Evolutionary conservation across 2,329 filamentous ascomycete species (phyloP), one percentile per base, ranked within the genome.

Genomic region (Microdochium bolleyi): DNA sequence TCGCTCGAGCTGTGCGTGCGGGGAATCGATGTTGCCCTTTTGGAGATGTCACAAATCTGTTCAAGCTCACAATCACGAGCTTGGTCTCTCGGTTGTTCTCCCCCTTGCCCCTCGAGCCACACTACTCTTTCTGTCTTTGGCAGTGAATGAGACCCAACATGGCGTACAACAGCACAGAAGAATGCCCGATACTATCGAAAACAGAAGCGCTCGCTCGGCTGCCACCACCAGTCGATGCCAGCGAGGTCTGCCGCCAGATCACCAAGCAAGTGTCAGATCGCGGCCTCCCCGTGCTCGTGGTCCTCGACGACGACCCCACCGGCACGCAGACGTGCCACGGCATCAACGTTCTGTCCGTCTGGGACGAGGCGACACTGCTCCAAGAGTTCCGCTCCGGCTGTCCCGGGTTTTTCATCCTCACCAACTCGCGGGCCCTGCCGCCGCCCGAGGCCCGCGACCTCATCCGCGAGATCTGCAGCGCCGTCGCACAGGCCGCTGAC

Each of bases 301-400:
- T 68, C 1, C 67, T 77, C 5, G 78, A 82, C 51, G 79, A 82
- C 54, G 78, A 82, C 52, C 78, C 79, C 30, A 83, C 79, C 0
- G 78, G 79, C n/a, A 83, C 79, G 0, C 79, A 83, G 59, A 83
- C 80, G n/a, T 82, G 79, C 62, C 77, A 82, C 61, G 73, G 77
- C 57, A 75, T 83, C 54, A 64, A 70, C 50, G 77, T 83, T 1
- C 67, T 83, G 21, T 79, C 77, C 0, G 73, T 76, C 4, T 83
- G 78, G 78, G 73, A 77, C 53, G 57, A 70, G 5, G 57, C 64
- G 1, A 73, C 70, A 0, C 67, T 82, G 2, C 64, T 62, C 2
- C 56, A 61, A 8, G 76, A 80, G 58, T 75, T 82, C 55, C 61
- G 61, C 2, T 62, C 62, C 30, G 68, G 62, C 1, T 56, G 55